Conservation (phyloP, 805 yeast genomes). For the Metschnikowia santaceciliae region DNA sequence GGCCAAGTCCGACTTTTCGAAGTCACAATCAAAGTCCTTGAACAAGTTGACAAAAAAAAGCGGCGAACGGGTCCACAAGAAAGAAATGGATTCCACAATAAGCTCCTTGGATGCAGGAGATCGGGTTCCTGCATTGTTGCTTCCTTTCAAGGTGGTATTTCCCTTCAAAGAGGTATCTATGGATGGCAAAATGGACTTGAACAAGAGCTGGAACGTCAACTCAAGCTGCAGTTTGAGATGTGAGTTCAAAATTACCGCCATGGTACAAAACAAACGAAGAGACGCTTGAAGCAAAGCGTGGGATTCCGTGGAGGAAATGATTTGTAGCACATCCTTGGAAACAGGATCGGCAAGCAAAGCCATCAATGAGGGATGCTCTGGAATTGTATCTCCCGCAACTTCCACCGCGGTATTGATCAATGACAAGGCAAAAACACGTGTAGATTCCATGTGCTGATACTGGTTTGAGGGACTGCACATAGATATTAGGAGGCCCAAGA, state of each 20-base stretch:
- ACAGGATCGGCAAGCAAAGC: constrained; percentile 71
- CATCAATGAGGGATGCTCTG: constrained; percentile 59
- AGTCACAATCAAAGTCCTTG: constrained; percentile 85
- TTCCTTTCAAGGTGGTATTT: constrained; percentile 6
- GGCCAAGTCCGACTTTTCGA: constrained; percentile 77
- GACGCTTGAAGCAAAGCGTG: constrained; percentile 70
- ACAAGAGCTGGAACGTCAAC: constrained; percentile 59
- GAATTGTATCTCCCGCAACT: constrained; percentile 63
- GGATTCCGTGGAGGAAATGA: constrained; percentile 71
- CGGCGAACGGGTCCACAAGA: constrained; percentile 78
- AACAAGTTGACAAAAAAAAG: constrained; percentile 71
- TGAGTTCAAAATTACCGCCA: constrained; percentile 62
- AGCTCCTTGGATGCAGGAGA: constrained; percentile 64
- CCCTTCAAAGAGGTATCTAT: constrained; percentile 19
- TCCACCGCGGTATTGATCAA: constrained; percentile 78
- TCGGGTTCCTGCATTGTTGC: constrained; percentile 19
- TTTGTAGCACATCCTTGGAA: constrained; percentile 79
- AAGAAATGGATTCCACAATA: constrained; percentile 77
- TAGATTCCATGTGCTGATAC: constrained; percentile 79
- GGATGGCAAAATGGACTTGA: constrained; percentile 50
- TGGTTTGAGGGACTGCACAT: constrained; percentile 80
- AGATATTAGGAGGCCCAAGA: constrained; percentile 68
- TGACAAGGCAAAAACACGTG: constrained; percentile 77
- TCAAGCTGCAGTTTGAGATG: constrained; percentile 79
- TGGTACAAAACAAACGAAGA: constrained; percentile 67